Percentiles rank a stretch among this genome's conserved stretches.
Conservation (phyloP, 805 yeast species). For the Cyberlindnera xishuangbannaensis region DNA sequence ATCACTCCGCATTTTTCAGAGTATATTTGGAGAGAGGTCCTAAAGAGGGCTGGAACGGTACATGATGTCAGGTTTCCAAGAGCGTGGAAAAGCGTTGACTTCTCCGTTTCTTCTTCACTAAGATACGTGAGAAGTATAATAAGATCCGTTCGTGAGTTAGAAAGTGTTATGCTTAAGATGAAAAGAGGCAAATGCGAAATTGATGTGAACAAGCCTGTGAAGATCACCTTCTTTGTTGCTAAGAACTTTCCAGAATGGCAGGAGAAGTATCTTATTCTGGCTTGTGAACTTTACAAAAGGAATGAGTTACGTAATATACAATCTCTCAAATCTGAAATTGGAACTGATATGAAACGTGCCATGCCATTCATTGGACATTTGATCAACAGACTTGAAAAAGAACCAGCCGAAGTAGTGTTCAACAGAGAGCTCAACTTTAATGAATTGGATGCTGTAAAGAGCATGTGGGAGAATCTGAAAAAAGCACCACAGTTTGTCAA, state of each 20-base stretch:
- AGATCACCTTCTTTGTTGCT: conserved; percentile 66
- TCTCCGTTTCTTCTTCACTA: conserved; percentile 58
- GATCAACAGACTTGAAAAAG: conserved; percentile 70
- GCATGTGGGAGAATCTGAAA: conserved; percentile 49
- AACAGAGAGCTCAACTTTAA: conserved; percentile 82
- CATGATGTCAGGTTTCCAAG: conserved; percentile 79
- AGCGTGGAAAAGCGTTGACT: conserved; percentile 58
- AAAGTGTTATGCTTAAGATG: conserved; percentile 76
- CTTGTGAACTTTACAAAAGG: conserved; percentile 63
- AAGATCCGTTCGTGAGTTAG: conserved; percentile 87
- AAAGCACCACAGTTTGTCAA: conserved; percentile 57
- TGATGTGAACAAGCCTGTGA: conserved; percentile 67
- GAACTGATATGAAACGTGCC: conserved; percentile 90
- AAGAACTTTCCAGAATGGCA: conserved; percentile 90
- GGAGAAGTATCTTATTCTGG: conserved; percentile 68
- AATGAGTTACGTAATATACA: conserved; percentile 59
- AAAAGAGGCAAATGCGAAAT: conserved; percentile 63
- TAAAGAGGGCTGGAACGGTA: conserved; percentile 59
- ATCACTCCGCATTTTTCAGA: conserved; percentile 96
- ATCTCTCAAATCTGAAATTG: conserved; percentile 55
- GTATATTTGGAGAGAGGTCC: conserved; percentile 76
- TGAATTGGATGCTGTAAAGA: conserved; percentile 62
- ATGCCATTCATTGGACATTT: conserved; percentile 92
- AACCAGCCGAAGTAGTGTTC: conserved; percentile 73
- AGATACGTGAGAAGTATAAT: conserved; percentile 72